phyloP scores from a whole-genome alignment of 148 eudicot genomes.

The Rhododendron kiyosumense region DNA sequence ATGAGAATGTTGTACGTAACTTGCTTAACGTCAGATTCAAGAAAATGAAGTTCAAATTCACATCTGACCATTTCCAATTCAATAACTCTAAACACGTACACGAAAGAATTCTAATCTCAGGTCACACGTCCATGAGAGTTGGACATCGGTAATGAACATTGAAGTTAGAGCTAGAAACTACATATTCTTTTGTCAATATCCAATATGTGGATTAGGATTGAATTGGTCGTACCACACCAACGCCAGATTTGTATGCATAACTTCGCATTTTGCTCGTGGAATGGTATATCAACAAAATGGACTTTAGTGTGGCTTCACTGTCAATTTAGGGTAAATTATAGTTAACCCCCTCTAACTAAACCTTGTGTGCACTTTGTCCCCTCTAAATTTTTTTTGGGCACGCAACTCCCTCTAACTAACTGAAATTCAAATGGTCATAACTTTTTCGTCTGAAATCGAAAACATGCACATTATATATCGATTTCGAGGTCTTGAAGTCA shows the following conservation, averaged over 20 bases:
- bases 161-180: not conserved
- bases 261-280: not conserved
- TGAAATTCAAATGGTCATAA: too few relatives aligned
- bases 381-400: too few relatives aligned
- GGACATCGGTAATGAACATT: not conserved
- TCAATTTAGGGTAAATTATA: too few relatives aligned
- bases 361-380: too few relatives aligned
- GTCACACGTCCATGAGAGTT: not conserved
- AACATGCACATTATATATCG: too few relatives aligned
- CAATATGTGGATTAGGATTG: not conserved
- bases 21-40: too few relatives aligned
- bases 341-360: too few relatives aligned
- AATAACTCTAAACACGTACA: not conserved
- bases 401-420: too few relatives aligned
- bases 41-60: not conserved
- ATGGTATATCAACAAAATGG: not conserved
- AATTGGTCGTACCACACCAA: not conserved
- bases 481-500: too few relatives aligned
- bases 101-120: not conserved
- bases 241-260: not conserved
- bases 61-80: not conserved
- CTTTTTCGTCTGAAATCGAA: too few relatives aligned
- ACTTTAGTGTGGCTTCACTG: not conserved
- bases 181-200: not conserved
- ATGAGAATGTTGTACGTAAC: too few relatives aligned